Percentiles rank a stretch among this genome's conserved stretches.
These are phyloP conservation scores for Cryptococcus sp. DNA, from an alignment of 1,284 basidiomycete species.

Conservation along the genomic window DNA sequence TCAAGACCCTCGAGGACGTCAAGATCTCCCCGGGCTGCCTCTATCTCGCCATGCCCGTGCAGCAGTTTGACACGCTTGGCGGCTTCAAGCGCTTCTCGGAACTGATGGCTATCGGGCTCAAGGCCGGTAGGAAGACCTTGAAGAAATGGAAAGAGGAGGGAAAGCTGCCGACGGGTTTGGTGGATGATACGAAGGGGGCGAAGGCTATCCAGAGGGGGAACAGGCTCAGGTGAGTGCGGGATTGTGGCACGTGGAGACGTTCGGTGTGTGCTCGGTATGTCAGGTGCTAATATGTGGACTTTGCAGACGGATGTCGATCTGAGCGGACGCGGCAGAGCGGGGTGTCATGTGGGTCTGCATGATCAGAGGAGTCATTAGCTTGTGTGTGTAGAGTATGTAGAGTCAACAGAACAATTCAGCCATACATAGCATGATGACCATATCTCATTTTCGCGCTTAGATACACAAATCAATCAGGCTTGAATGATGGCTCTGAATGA, in stretches of 20 bases:
- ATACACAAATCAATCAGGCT: too few relatives aligned
- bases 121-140: constrained; percentile 68
- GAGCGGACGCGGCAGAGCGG: background rate
- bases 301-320: constrained; percentile 27
- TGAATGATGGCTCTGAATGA: too few relatives aligned
- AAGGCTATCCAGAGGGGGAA: constrained; percentile 33
- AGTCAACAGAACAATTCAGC: too few relatives aligned
- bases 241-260: background rate
- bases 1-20: constrained; percentile 90
- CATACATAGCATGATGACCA: too few relatives aligned
- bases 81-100: constrained; percentile 48
- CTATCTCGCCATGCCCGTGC: constrained; percentile 94
- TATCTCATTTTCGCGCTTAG: too few relatives aligned
- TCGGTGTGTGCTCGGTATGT: too few relatives aligned
- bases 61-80: constrained; percentile 52
- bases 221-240: constrained; percentile 31
- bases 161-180: constrained; percentile 66
- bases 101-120: constrained; percentile 77
- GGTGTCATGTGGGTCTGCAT: too few relatives aligned
- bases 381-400: too few relatives aligned
- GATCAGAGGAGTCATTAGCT: too few relatives aligned
- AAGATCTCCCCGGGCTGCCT: constrained; percentile 82
- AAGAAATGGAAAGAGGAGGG: constrained; percentile 78
- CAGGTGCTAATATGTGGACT: too few relatives aligned
- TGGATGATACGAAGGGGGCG: constrained; percentile 50